Percentiles rank a stretch among this genome's conserved stretches.
These are phyloP conservation scores for Primulina huaijiensis DNA, from an alignment of 257 asterid species.

Conservation along the genomic window DNA sequence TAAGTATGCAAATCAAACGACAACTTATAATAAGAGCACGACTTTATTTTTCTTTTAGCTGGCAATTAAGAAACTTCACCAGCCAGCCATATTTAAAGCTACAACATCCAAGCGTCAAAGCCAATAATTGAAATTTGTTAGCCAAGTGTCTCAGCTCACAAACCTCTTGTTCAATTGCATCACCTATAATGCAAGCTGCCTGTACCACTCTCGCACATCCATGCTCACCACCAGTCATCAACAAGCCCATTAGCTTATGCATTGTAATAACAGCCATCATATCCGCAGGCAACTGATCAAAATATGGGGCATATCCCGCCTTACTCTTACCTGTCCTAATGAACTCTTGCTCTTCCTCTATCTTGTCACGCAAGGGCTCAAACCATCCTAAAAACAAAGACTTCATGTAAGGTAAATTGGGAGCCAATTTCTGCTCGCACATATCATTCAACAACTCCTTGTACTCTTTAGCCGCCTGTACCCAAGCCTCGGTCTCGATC, in stretches of 20 bases:
- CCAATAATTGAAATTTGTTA: slow-evolving; percentile 7
- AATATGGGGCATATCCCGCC: slow-evolving; percentile 52
- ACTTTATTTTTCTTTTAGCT: slow-evolving; percentile 5
- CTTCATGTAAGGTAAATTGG: slow-evolving; percentile 84
- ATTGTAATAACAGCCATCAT: slow-evolving; percentile 88
- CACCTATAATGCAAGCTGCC: slow-evolving; percentile 74
- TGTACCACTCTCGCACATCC: slow-evolving; percentile 69
- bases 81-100: slow-evolving; percentile 13
- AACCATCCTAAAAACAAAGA: slow-evolving; percentile 87
- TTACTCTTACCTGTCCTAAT: slow-evolving; percentile 55
- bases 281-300: slow-evolving; percentile 76
- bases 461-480: slow-evolving; percentile 71
- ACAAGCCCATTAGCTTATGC: slow-evolving; percentile 74
- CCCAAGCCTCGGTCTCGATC: slow-evolving; percentile 88
- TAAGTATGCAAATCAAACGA: too few relatives aligned
- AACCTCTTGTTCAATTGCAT: slow-evolving; percentile 92
- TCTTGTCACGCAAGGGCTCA: slow-evolving; percentile 75
- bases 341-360: slow-evolving; percentile 65
- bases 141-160: slow-evolving; percentile 24
- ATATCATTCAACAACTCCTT: slow-evolving; percentile 73
- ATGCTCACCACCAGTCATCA: slow-evolving; percentile 75
- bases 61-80: slow-evolving; percentile 18
- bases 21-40: background rate
- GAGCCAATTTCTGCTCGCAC: slow-evolving; percentile 88
- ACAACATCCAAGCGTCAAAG: slow-evolving; percentile 7